Conservation (phyloP, 352 stramenopile genomes). For the Lagenidium giganteum region DNA sequence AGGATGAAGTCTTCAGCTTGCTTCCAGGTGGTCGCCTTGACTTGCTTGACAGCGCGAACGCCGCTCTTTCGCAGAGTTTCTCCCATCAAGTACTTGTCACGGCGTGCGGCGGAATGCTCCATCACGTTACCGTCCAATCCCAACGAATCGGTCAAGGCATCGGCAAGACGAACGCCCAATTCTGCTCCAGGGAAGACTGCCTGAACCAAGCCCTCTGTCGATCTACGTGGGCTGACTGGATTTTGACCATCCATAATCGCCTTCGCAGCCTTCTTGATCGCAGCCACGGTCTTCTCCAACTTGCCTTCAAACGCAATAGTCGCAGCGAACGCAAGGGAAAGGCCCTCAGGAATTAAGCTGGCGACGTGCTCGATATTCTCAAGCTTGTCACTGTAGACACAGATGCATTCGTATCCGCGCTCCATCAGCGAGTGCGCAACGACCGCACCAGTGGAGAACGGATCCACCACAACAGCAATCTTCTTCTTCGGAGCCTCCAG, state of each 20-base stretch:
- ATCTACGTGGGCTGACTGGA: neutral
- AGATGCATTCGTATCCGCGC: slow-evolving; percentile 88
- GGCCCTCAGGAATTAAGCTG: slow-evolving; percentile 67
- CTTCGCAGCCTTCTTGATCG: slow-evolving; percentile 36
- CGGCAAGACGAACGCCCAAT: slow-evolving; percentile 89
- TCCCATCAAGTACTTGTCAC: slow-evolving; percentile 87
- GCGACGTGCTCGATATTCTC: slow-evolving; percentile 82
- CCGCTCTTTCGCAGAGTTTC: slow-evolving; percentile 75
- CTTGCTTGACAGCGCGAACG: slow-evolving; percentile 89
- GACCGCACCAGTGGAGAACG: slow-evolving; percentile 94
- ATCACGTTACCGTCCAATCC: slow-evolving; percentile 82
- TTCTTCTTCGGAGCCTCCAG: slow-evolving; percentile 26
- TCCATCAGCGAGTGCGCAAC: slow-evolving; percentile 89
- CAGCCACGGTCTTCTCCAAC: slow-evolving; percentile 37
- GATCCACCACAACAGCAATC: slow-evolving; percentile 92
- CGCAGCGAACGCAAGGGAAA: slow-evolving; percentile 72
- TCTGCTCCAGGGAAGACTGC: slow-evolving; percentile 91
- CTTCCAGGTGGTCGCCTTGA: slow-evolving; percentile 70
- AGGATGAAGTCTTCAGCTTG: slow-evolving; percentile 72
- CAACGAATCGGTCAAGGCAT: slow-evolving; percentile 84
- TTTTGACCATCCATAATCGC: slow-evolving; percentile 21
- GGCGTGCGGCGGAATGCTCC: slow-evolving; percentile 51
- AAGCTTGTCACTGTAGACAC: slow-evolving; percentile 79
- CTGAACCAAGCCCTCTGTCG: slow-evolving; percentile 44
- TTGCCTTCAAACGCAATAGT: slow-evolving; percentile 65